Evolutionary conservation across 2,329 filamentous ascomycete genomes (phyloP).

Genomic region (Monilinia fructigena): DNA sequence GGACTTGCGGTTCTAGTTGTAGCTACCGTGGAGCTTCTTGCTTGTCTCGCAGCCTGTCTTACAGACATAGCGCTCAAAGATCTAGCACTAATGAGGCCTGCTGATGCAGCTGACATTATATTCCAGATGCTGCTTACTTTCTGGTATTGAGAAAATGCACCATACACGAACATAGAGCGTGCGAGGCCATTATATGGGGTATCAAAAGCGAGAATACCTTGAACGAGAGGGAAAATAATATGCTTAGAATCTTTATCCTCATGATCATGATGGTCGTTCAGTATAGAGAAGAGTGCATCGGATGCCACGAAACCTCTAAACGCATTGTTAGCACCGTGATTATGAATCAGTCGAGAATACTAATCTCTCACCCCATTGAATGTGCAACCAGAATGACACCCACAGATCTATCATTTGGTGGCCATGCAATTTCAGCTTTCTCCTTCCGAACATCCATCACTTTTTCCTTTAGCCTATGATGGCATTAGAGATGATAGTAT

Average conservation of each 20-base stretch:
- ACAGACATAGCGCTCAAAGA: slow-evolving; percentile 36
- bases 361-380: slow-evolving; percentile 62
- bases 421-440: slow-evolving; percentile 17
- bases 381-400: slow-evolving; percentile 79
- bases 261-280: slow-evolving; percentile 29
- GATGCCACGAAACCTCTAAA: slow-evolving; percentile 74
- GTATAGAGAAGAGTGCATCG: slow-evolving; percentile 67
- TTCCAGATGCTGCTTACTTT: slow-evolving; percentile 58
- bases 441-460: slow-evolving; percentile 21
- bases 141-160: slow-evolving; percentile 58
- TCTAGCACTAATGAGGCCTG: slow-evolving; percentile 45
- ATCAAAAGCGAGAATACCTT: slow-evolving; percentile 79
- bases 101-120: slow-evolving; percentile 54
- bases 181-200: slow-evolving; percentile 74
- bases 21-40: slow-evolving; percentile 23
- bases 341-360: no score
- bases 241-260: slow-evolving; percentile 22
- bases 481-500: neutral
- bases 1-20: slow-evolving; percentile 32
- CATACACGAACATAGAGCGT: slow-evolving; percentile 59
- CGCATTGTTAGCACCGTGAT: slow-evolving; percentile 23
- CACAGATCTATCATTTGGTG: slow-evolving; percentile 54
- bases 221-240: slow-evolving; percentile 68
- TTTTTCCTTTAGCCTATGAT: slow-evolving; percentile 18
- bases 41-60: slow-evolving; percentile 32